These are phyloP conservation scores for Citrus hindsii DNA, from an alignment of 345 rosid species.

Conservation along the genomic window DNA sequence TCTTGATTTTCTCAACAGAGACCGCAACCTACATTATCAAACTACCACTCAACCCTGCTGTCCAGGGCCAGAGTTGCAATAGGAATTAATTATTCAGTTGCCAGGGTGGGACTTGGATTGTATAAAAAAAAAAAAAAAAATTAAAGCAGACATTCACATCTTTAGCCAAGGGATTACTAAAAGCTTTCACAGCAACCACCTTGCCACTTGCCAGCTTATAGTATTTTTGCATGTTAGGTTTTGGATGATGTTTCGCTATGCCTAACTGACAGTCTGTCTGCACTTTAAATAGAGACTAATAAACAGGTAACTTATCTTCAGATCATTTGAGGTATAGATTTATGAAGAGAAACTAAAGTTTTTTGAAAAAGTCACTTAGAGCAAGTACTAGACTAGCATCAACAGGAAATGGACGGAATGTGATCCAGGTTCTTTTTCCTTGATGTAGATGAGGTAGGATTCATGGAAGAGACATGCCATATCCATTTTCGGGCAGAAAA, in stretches of 20 bases:
- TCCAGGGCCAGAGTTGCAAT: background rate
- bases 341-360: background rate
- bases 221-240: background rate
- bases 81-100: background rate
- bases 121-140: background rate
- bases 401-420: background rate
- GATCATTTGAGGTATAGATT: background rate
- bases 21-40: background rate
- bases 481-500: conserved; percentile 1
- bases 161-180: background rate
- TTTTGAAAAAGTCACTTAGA: background rate
- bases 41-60: background rate
- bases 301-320: background rate
- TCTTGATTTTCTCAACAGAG: background rate
- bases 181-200: background rate
- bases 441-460: background rate
- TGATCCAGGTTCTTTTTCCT: conserved; percentile 1
- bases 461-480: background rate
- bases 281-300: background rate
- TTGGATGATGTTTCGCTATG: background rate
- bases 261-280: background rate
- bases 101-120: background rate
- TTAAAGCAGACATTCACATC: background rate
- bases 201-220: background rate
- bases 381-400: background rate